A percentile compares a stretch with the other conserved stretches of the same genome.
Evolutionary conservation across 2,329 filamentous ascomycete species (phyloP).

Genomic region (Purpureocillium lavendulum): DNA sequence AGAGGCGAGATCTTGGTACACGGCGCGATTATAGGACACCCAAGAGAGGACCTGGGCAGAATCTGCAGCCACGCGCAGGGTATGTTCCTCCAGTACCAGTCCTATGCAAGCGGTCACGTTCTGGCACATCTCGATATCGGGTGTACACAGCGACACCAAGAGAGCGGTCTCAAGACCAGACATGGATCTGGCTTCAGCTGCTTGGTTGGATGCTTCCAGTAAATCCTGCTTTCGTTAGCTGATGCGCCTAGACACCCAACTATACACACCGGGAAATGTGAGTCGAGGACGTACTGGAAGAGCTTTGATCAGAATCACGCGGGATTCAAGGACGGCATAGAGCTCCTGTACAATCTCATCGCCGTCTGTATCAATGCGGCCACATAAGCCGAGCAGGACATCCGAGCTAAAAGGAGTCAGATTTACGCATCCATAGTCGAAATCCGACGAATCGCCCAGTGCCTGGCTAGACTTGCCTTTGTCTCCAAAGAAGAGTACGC

Average conservation of each 20-base stretch:
- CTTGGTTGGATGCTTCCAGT: conserved; percentile 42
- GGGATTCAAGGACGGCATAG: conserved; percentile 47
- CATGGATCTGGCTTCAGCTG: conserved; percentile 44
- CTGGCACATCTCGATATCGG: conserved; percentile 57
- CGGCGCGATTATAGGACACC: conserved; percentile 50
- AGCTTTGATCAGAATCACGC: conserved; percentile 42
- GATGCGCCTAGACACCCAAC: too few relatives aligned
- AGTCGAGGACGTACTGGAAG: conserved; percentile 31
- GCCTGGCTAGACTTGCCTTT: conserved; percentile 33
- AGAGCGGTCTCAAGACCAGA: conserved; percentile 54
- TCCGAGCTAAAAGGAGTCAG: conserved; percentile 16
- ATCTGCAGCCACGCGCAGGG: conserved; percentile 41
- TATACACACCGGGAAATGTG: background rate
- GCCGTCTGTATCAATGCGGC: conserved; percentile 33
- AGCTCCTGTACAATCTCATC: conserved; percentile 38
- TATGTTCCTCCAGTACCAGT: conserved; percentile 53
- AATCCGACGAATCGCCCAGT: too few relatives aligned
- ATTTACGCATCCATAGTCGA: too few relatives aligned
- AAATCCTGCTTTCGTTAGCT: conserved; percentile 36
- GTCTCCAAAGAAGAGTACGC: conserved; percentile 39
- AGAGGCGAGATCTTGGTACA: conserved; percentile 55
- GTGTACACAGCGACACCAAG: conserved; percentile 55
- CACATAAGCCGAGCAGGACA: conserved; percentile 39
- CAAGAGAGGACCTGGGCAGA: conserved; percentile 41
- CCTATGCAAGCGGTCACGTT: conserved; percentile 54